A percentile compares a stretch with the other conserved stretches of the same genome.
These are phyloP conservation scores for Arctium lappa DNA, from an alignment of 129 eudicot species.

Conservation along the genomic window DNA sequence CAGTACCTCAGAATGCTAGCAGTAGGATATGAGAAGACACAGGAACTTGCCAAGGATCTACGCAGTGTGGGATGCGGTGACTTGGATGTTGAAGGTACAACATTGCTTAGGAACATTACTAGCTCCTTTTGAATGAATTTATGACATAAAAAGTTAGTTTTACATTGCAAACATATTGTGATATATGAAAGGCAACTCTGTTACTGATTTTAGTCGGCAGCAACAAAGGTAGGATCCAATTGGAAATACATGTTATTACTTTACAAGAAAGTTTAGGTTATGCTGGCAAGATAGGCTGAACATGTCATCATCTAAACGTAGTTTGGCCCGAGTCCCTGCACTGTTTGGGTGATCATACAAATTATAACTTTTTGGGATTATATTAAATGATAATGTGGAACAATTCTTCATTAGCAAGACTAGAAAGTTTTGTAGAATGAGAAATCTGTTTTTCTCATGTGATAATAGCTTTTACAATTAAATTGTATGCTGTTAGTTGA, in stretches of 20 bases:
- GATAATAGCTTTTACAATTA: background rate
- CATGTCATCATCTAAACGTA: background rate
- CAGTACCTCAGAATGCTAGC: constrained; percentile 98
- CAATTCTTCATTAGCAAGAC: too few species aligned
- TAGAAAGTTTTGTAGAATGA: too few species aligned
- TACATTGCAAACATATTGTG: background rate
- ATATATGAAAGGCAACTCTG: background rate
- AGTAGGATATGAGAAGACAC: constrained; percentile 96
- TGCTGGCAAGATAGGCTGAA: background rate
- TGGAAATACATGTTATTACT: background rate
- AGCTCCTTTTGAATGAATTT: background rate
- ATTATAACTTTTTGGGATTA: background rate
- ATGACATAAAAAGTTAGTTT: constrained; percentile 6
- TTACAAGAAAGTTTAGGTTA: too few species aligned
- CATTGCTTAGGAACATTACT: background rate
- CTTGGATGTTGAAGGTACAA: constrained; percentile 95
- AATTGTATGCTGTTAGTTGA: background rate
- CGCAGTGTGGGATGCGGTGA: constrained; percentile 95
- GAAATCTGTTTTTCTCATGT: background rate
- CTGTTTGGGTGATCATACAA: background rate
- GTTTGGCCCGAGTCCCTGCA: background rate
- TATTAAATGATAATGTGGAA: background rate
- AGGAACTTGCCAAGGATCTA: constrained; percentile 89
- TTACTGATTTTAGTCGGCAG: constrained; percentile 1
- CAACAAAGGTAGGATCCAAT: background rate